Percentiles rank a stretch among this genome's conserved stretches.
Evolutionary conservation across 805 yeast species (phyloP).

Genomic region (Zygosaccharomyces pseudorouxii): DNA sequence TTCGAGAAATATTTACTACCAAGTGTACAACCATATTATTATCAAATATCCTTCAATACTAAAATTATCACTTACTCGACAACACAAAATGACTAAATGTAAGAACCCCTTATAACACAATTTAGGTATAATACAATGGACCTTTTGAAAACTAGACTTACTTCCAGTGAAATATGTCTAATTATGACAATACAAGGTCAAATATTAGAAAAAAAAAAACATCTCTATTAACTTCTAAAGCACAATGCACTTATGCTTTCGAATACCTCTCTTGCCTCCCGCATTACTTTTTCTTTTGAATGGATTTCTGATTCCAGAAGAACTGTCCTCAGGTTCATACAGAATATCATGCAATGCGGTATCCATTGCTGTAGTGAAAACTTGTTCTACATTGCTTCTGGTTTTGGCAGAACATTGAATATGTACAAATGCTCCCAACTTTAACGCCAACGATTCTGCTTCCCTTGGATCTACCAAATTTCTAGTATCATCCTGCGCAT

Average conservation of each 20-base stretch:
- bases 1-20: no score
- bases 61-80: not conserved
- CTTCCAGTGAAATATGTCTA: not conserved
- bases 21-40: not conserved
- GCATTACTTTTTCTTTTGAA: slow-evolving; percentile 10
- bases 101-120: not conserved
- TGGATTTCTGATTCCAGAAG: slow-evolving; percentile 12
- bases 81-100: not conserved
- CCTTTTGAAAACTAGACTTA: not conserved
- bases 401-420: slow-evolving; percentile 75
- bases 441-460: slow-evolving; percentile 51
- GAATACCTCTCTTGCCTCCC: slow-evolving; percentile 3
- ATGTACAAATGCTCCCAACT: slow-evolving; percentile 65
- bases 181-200: not conserved
- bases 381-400: slow-evolving; percentile 58
- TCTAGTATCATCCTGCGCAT: slow-evolving; percentile 16
- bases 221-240: slow-evolving; percentile 1
- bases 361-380: slow-evolving; percentile 56
- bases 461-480: slow-evolving; percentile 39
- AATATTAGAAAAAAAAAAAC: not conserved
- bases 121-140: not conserved
- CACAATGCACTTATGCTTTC: slow-evolving; percentile 11
- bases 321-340: slow-evolving; percentile 8
- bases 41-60: not conserved
- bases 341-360: slow-evolving; percentile 22